Conservation (phyloP, 2,329 filamentous ascomycete genomes). For the Cryphonectria naterciae region DNA sequence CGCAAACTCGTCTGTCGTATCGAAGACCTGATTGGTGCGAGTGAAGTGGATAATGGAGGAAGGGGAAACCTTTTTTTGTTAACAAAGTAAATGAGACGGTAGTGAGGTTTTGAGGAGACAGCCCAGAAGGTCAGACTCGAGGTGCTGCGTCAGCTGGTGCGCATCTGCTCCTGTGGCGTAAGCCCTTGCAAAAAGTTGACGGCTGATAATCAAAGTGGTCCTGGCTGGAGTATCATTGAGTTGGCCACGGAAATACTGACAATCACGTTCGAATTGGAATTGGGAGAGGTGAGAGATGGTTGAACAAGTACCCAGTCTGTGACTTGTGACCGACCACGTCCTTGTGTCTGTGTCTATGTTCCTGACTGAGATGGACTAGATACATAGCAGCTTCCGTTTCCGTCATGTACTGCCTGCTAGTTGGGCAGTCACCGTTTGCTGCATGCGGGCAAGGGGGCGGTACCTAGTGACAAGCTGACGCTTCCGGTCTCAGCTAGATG, state of each 20-base stretch:
- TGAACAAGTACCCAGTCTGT: not conserved
- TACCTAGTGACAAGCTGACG: conserved; percentile 10
- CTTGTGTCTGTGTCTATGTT: not conserved
- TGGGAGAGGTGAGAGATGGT: not conserved
- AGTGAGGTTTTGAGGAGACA: not conserved
- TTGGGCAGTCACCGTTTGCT: conserved; percentile 21
- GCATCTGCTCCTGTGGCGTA: not conserved
- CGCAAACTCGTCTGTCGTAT: not conserved
- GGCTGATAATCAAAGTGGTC: not conserved
- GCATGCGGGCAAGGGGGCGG: conserved; percentile 14
- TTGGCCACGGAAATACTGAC: not conserved
- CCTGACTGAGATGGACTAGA: not conserved
- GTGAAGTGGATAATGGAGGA: not conserved
- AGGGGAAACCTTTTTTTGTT: not conserved
- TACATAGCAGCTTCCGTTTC: not conserved
- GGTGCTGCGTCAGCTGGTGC: conserved; percentile 5
- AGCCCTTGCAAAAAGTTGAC: conserved; percentile 8
- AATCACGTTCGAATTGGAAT: not conserved
- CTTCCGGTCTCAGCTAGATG: conserved; percentile 5
- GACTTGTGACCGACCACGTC: not conserved
- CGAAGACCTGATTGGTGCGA: not conserved
- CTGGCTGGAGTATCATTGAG: not conserved
- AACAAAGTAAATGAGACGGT: not conserved
- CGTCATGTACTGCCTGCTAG: conserved; percentile 18
- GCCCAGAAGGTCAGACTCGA: not conserved